A percentile compares a stretch with the other conserved stretches of the same genome.
Conservation (phyloP, 257 asterid genomes). For the Jasminum sambac region DNA sequence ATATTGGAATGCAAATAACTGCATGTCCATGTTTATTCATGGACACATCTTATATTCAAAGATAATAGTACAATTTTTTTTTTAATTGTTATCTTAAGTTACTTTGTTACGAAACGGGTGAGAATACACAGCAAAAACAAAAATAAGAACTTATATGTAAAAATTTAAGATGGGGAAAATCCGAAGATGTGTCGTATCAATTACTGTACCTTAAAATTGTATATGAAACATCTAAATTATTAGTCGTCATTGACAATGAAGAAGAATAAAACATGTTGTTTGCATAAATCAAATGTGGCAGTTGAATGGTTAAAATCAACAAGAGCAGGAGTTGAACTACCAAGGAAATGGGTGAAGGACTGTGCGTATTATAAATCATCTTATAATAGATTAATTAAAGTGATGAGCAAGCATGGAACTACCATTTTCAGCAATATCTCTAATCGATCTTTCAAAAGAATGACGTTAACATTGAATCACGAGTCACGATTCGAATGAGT, state of each 20-base stretch:
- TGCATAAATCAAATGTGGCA: conserved; percentile 9
- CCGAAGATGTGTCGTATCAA: no score
- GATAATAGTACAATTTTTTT: no score
- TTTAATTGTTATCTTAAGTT: no score
- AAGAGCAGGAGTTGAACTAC: conserved; percentile 48
- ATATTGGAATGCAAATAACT: no score
- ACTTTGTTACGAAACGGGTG: no score
- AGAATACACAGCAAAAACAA: no score
- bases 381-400: neutral
- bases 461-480: neutral
- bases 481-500: neutral
- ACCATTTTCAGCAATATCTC: conserved; percentile 12
- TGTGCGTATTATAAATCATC: neutral
- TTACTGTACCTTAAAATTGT: no score
- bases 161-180: no score
- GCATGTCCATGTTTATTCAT: no score
- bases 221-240: neutral
- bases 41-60: no score
- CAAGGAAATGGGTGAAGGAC: conserved; percentile 28
- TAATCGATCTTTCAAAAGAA: neutral
- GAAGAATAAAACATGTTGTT: neutral
- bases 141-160: no score
- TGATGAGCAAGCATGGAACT: neutral
- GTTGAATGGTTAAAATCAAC: conserved; percentile 40
- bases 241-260: neutral